Percentiles rank a stretch among this genome's conserved stretches.
phyloP scores from a whole-genome alignment of 1,139 yeast species.

The Kurtzmaniella quercitrusa region DNA sequence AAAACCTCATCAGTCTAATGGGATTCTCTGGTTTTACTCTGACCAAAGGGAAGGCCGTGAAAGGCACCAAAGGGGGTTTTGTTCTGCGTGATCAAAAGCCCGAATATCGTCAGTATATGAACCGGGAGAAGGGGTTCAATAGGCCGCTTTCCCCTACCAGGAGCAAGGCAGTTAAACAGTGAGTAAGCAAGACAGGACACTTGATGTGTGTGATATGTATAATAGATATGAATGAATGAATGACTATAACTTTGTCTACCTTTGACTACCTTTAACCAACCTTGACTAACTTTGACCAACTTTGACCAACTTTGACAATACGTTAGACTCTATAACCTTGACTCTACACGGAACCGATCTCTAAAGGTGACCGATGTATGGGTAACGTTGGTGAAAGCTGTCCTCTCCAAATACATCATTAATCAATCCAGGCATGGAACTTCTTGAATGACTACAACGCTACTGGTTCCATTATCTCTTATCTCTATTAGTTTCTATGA shows the following conservation, averaged over 20 bases:
- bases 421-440: too few relatives aligned
- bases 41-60: constrained; percentile 59
- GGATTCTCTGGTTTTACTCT: constrained; percentile 61
- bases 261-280: too few relatives aligned
- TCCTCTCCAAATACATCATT: too few relatives aligned
- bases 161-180: background rate
- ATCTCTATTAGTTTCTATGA: background rate
- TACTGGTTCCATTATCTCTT: background rate
- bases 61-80: constrained; percentile 47
- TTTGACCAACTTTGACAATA: too few relatives aligned
- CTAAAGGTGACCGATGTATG: too few relatives aligned
- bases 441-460: too few relatives aligned
- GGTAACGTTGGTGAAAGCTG: too few relatives aligned
- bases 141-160: constrained; percentile 54
- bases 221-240: background rate
- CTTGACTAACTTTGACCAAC: too few relatives aligned
- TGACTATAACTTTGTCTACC: background rate
- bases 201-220: background rate
- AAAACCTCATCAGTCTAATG: constrained; percentile 45
- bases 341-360: too few relatives aligned
- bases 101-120: constrained; percentile 65
- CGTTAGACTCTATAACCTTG: too few relatives aligned
- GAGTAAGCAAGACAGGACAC: background rate
- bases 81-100: constrained; percentile 39
- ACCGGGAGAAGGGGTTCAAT: constrained; percentile 57